Percentiles rank a stretch among this genome's conserved stretches.
Evolutionary conservation across 164 flowering plant species (phyloP).

Genomic region (Stephania yunnanensis): DNA sequence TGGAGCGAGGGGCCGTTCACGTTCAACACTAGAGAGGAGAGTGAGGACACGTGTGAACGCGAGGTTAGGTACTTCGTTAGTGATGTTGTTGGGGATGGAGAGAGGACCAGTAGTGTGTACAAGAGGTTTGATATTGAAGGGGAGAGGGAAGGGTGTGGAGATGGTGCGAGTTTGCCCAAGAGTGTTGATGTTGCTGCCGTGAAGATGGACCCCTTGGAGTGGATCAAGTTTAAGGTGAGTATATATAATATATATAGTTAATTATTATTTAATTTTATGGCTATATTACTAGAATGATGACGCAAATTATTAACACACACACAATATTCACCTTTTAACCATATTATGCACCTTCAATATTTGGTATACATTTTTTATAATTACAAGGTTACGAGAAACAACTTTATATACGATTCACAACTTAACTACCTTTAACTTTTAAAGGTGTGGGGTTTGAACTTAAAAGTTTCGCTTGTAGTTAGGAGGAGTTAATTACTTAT

Average conservation of each 20-base stretch:
- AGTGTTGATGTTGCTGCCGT: slow-evolving; percentile 32
- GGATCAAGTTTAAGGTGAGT: slow-evolving; percentile 39
- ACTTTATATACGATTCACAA: no score
- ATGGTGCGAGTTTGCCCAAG: slow-evolving; percentile 17
- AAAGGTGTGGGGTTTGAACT: no score
- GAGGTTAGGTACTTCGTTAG: slow-evolving; percentile 38
- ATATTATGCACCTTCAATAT: no score
- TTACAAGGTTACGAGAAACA: no score
- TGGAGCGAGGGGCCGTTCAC: slow-evolving; percentile 45
- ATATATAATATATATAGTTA: no score
- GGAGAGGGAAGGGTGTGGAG: slow-evolving; percentile 14
- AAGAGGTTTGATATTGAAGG: slow-evolving; percentile 9
- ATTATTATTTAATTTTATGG: neutral
- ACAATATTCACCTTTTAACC: no score
- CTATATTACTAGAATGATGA: no score
- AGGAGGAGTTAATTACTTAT: no score
- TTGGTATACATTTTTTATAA: no score
- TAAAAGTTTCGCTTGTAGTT: no score
- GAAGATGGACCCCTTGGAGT: slow-evolving; percentile 23
- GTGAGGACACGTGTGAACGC: slow-evolving; percentile 33
- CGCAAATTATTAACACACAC: no score
- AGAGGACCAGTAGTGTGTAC: slow-evolving; percentile 29
- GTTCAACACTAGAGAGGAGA: slow-evolving; percentile 54
- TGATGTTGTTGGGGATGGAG: slow-evolving; percentile 16
- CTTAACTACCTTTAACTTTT: no score